Base-by-base conservation (phyloP, 352 stramenopile species). In the Globisporangium polare region DNA sequence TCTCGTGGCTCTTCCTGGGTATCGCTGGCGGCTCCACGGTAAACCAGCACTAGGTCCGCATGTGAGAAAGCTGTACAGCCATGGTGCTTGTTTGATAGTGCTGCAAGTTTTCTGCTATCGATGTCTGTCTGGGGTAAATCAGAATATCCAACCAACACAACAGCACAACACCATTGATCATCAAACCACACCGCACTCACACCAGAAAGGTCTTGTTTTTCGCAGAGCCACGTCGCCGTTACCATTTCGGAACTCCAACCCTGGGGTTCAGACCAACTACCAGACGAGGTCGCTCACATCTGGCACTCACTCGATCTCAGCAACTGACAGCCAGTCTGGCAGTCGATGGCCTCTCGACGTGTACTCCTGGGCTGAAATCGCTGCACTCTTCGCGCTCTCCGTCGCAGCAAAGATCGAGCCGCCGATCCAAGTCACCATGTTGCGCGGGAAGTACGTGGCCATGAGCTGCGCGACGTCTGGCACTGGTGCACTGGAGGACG, bases 361-460 rank as follows among this genome's bases (percentile, higher is more conserved):
- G 53, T 90, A 93, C 47, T 88, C 80, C 35, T 77, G 68, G 2
- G 73, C 64, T 0, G 80, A 82, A 35, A 92, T 78, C n/a, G 73
- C 72, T 13, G 66, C 64, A 0, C 69, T 42, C 6, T 72, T 69
- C 22, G 76, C 70, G n/a, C 46, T 71, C 41, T 89, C 76, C 6
- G 80, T 93, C 8, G 80, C 71, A 18, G 78, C 86, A 37, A 88
- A 94, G 65, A 95, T 72, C 18, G 84, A 94, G 0, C 73, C 84
- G 22, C 86, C 86, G 31, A 95, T 67, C 86, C 86, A 95, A 3
- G 74, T 63, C 26, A 94, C 66, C 65, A 95, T 67, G 57, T 91
- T 93, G 0, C 73, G 69, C 7, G 86, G 86, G 57, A 94, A 95
- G 31, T 77, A 74, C 2, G 75, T 71, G 22, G 62, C 59, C 27